phyloP scores from a whole-genome alignment of 306 rosid genomes.

The Cyamopsis tetragonoloba region DNA sequence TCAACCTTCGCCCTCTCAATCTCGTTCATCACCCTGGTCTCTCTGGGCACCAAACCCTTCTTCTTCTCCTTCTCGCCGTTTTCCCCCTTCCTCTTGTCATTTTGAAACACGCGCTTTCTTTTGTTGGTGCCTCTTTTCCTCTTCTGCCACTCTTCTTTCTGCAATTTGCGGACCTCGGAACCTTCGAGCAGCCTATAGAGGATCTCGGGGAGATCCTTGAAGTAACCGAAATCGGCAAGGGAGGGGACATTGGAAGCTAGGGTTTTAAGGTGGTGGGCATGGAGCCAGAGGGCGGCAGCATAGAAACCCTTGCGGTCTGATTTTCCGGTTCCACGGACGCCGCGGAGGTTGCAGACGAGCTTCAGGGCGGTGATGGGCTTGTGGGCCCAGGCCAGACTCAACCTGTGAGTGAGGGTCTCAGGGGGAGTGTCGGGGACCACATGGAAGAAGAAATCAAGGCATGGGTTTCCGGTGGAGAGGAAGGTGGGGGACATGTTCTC shows the following conservation, averaged over 20 bases:
- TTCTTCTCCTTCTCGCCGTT: background rate
- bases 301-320: slow-evolving; percentile 46
- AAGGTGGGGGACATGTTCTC: slow-evolving; percentile 45
- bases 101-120: too few species aligned
- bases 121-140: background rate
- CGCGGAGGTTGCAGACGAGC: slow-evolving; percentile 60
- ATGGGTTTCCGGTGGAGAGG: slow-evolving; percentile 55
- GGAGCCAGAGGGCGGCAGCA: slow-evolving; percentile 54
- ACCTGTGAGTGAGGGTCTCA: background rate
- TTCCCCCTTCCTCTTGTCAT: background rate
- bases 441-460: slow-evolving; percentile 63
- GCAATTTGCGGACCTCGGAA: slow-evolving; percentile 25
- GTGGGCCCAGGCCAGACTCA: slow-evolving; percentile 54
- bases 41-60: background rate
- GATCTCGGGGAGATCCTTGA: slow-evolving; percentile 73
- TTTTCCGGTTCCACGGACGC: slow-evolving; percentile 66
- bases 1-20: slow-evolving; percentile 9
- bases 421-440: slow-evolving; percentile 51
- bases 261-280: slow-evolving; percentile 59
- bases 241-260: slow-evolving; percentile 48
- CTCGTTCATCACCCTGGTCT: background rate
- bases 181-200: slow-evolving; percentile 59
- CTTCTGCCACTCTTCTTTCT: slow-evolving; percentile 29
- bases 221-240: slow-evolving; percentile 58
- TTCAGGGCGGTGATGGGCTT: slow-evolving; percentile 56